These are phyloP conservation scores for Plasmopara muralis DNA, from an alignment of 352 stramenopile species.

Conservation along the genomic window DNA sequence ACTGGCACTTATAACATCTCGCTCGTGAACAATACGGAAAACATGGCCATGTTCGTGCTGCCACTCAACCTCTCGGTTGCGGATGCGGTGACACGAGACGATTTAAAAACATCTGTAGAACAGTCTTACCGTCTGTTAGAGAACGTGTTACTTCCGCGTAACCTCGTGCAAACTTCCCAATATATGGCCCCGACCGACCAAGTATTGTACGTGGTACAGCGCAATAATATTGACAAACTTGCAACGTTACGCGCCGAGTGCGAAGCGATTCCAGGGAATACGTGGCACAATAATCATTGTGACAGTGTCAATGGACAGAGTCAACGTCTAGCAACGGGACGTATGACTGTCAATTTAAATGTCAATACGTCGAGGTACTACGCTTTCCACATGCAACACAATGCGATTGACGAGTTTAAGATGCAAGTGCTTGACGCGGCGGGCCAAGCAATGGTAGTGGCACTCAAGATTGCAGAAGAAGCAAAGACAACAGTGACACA, in stretches of 20 bases:
- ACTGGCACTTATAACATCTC: slow-evolving; percentile 38
- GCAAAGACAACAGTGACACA: background rate
- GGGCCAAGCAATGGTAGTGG: slow-evolving; percentile 8
- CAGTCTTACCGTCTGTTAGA: slow-evolving; percentile 22
- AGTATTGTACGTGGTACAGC: slow-evolving; percentile 39
- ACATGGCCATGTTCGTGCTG: slow-evolving; percentile 40
- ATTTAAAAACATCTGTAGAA: slow-evolving; percentile 23
- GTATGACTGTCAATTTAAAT: slow-evolving; percentile 38
- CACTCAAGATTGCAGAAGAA: slow-evolving; percentile 21
- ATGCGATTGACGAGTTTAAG: slow-evolving; percentile 37
- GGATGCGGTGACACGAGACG: slow-evolving; percentile 14
- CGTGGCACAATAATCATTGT: slow-evolving; percentile 47
- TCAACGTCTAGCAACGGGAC: slow-evolving; percentile 22
- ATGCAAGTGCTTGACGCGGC: slow-evolving; percentile 29
- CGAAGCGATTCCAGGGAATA: slow-evolving; percentile 30
- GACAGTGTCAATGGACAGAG: slow-evolving; percentile 29
- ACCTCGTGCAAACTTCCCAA: slow-evolving; percentile 33
- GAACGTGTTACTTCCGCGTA: slow-evolving; percentile 35
- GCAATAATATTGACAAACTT: slow-evolving; percentile 42
- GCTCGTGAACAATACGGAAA: slow-evolving; percentile 35
- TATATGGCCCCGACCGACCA: slow-evolving; percentile 34
- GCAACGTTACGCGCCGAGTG: slow-evolving; percentile 28
- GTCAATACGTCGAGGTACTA: slow-evolving; percentile 26
- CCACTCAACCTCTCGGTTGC: slow-evolving; percentile 21
- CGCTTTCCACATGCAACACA: slow-evolving; percentile 45